Conservation (phyloP, 2,329 filamentous ascomycete genomes). For the Trichoderma breve region DNA sequence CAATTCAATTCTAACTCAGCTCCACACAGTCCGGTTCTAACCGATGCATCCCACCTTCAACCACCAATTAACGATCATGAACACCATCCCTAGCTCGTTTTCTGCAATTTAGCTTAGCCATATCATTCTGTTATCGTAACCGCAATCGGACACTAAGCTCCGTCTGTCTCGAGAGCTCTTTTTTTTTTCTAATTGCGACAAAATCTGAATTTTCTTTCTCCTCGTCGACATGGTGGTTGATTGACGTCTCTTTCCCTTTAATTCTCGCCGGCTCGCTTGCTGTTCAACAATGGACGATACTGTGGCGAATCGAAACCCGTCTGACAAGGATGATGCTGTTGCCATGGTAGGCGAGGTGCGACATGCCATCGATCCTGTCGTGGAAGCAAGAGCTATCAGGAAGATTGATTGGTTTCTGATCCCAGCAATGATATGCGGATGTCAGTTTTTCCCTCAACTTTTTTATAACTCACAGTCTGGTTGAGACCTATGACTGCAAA, state of each 20-base stretch:
- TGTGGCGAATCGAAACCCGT: not conserved
- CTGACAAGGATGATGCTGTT: constrained; percentile 37
- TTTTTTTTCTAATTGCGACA: not conserved
- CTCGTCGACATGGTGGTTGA: not conserved
- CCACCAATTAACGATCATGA: constrained; percentile 7
- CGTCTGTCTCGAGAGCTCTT: not conserved
- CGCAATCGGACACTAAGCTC: constrained; percentile 2
- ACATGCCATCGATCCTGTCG: constrained; percentile 51
- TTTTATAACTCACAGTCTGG: not conserved
- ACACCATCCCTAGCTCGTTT: not conserved
- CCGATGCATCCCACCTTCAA: not conserved
- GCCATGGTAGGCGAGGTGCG: constrained; percentile 58
- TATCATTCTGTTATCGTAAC: not conserved
- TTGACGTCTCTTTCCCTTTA: not conserved
- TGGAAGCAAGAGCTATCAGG: constrained; percentile 56
- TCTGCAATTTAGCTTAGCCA: constrained; percentile 5
- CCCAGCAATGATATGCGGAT: constrained; percentile 61
- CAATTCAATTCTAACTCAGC: not conserved
- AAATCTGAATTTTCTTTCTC: not conserved
- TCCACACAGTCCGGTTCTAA: constrained; percentile 4
- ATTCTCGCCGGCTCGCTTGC: not conserved
- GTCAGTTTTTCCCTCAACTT: constrained; percentile 27
- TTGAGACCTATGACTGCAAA: not conserved
- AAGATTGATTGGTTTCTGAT: constrained; percentile 69
- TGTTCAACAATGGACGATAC: not conserved